These are phyloP conservation scores for Prunus mira DNA, from an alignment of 306 rosid genomes.

Conservation along the genomic window DNA sequence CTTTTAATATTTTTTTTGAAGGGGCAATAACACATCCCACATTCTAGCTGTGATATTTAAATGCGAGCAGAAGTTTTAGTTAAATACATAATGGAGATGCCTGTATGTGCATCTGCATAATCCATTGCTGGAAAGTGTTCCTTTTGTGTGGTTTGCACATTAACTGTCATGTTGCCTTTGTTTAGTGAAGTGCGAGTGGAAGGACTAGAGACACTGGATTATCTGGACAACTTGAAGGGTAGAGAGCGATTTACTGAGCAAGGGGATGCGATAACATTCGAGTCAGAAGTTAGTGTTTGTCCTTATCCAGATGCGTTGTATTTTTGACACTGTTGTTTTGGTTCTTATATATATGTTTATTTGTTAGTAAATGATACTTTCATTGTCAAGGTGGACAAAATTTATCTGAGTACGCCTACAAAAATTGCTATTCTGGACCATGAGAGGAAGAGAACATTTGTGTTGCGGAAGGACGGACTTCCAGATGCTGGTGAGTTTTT, in stretches of 20 bases:
- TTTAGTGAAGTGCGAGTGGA: conserved; percentile 80
- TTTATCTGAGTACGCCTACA: conserved; percentile 64
- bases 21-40: background rate
- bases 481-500: conserved; percentile 73
- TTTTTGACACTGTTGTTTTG: conserved; percentile 1
- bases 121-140: background rate
- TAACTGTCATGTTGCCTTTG: background rate
- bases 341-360: conserved; percentile 14
- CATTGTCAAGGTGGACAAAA: conserved; percentile 58
- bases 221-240: conserved; percentile 70
- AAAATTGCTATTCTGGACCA: conserved; percentile 83
- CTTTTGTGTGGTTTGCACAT: background rate
- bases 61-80: background rate
- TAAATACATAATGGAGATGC: background rate
- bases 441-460: conserved; percentile 75
- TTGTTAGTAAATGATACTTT: conserved; percentile 13
- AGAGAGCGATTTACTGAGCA: conserved; percentile 71
- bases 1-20: background rate
- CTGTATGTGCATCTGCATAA: background rate
- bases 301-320: background rate
- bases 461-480: conserved; percentile 68
- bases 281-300: conserved; percentile 52
- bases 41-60: background rate
- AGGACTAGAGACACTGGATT: conserved; percentile 81
- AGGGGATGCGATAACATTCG: conserved; percentile 76